A percentile compares a stretch with the other conserved stretches of the same genome.
These are phyloP conservation scores for Wickerhamiella parazyma DNA, from an alignment of 805 yeast genomes.

Conservation along the genomic window DNA sequence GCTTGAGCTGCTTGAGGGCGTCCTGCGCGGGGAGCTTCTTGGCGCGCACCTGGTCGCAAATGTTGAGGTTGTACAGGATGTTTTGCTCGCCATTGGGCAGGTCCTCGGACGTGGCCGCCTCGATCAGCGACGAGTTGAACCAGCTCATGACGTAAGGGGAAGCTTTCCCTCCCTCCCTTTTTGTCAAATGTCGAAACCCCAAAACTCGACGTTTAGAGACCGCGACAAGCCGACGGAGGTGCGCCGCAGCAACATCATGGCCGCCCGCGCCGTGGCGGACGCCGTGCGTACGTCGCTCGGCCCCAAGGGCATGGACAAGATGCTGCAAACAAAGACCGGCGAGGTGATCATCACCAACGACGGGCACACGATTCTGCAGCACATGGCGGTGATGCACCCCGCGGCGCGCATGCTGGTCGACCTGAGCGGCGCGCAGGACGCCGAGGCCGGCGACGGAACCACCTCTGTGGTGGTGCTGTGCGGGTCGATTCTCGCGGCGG, in stretches of 20 bases:
- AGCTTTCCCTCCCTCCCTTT: neutral
- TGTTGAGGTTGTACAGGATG: slow-evolving; percentile 54
- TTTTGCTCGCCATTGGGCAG: slow-evolving; percentile 88
- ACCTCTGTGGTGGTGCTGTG: slow-evolving; percentile 93
- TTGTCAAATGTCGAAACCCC: slow-evolving; percentile 31
- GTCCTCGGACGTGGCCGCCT: slow-evolving; percentile 73
- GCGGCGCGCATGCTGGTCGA: slow-evolving; percentile 98
- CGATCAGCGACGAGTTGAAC: slow-evolving; percentile 36
- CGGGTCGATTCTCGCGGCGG: slow-evolving; percentile 89
- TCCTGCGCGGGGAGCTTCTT: slow-evolving; percentile 66
- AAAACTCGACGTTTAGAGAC: slow-evolving; percentile 82
- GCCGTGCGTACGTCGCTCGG: slow-evolving; percentile 93
- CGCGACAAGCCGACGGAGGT: slow-evolving; percentile 94
- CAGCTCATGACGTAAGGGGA: slow-evolving; percentile 23
- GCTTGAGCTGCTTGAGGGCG: slow-evolving; percentile 74
- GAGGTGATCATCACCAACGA: slow-evolving; percentile 92
- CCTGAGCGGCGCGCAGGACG: slow-evolving; percentile 93
- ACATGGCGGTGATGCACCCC: slow-evolving; percentile 97
- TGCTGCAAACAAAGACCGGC: slow-evolving; percentile 82
- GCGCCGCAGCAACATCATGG: slow-evolving; percentile 73
- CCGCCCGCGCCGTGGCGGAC: slow-evolving; percentile 90
- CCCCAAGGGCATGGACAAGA: slow-evolving; percentile 99
- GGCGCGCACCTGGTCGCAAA: slow-evolving; percentile 75
- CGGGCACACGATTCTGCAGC: slow-evolving; percentile 92
- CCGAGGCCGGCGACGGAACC: slow-evolving; percentile 99